Conservation (phyloP, 2,329 filamentous ascomycete species). For the Penicillium sclerotiorum region DNA sequence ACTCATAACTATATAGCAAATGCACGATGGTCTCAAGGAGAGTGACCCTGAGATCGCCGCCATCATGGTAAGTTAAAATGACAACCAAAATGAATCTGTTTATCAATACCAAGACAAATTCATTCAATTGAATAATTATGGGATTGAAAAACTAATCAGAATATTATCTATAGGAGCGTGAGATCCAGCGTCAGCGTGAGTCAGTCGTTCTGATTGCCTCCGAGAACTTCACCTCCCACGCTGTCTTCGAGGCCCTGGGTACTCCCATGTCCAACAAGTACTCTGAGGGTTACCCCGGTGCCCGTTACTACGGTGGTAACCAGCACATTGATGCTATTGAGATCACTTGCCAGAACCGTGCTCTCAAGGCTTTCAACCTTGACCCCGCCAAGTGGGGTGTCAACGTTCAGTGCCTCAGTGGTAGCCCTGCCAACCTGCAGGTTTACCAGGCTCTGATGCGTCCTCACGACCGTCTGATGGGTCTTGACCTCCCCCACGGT, state of each 20-base stretch:
- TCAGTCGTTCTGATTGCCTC: constrained; percentile 98
- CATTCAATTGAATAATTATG: no score
- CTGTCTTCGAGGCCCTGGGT: constrained; percentile 96
- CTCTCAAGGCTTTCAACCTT: constrained; percentile 86
- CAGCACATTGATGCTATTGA: constrained; percentile 98
- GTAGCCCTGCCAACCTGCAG: constrained; percentile 94
- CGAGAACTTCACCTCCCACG: constrained; percentile 98
- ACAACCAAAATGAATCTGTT: no score
- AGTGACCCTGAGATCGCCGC: constrained; percentile 90
- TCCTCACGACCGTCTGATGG: constrained; percentile 94
- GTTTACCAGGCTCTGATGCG: constrained; percentile 95
- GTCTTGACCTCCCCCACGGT: constrained; percentile 92
- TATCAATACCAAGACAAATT: no score
- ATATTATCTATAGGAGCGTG: constrained; percentile 66
- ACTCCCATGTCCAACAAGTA: constrained; percentile 99
- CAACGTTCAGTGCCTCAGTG: constrained; percentile 93
- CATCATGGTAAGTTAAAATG: constrained; percentile 85
- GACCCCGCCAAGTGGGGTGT: constrained; percentile 93
- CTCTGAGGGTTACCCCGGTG: constrained; percentile 96
- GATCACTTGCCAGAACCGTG: constrained; percentile 90
- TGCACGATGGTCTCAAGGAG: constrained; percentile 91
- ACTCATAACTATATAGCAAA: constrained; percentile 66
- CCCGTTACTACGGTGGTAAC: constrained; percentile 98
- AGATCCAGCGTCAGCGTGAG: constrained; percentile 96
- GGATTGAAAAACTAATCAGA: not conserved